Percentiles rank a stretch among this genome's conserved stretches.
Conservation (phyloP, 2,329 filamentous ascomycete genomes). For the Neoscytalidium dimidiatum region DNA sequence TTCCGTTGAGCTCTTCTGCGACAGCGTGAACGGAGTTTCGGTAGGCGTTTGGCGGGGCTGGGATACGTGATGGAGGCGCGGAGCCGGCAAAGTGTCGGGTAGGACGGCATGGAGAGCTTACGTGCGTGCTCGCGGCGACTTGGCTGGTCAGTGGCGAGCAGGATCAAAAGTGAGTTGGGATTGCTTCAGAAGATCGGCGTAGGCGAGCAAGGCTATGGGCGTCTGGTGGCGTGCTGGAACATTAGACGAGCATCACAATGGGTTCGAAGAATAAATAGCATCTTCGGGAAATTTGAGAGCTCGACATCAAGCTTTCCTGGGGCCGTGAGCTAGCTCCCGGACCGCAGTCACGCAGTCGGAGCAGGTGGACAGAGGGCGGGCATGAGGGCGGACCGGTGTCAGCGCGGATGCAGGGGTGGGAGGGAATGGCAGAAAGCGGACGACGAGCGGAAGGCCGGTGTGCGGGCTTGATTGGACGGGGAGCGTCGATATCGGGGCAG, state of each 20-base stretch:
- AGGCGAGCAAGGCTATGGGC: conserved; percentile 6
- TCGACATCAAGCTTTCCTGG: conserved; percentile 3
- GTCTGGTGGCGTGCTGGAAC: neutral
- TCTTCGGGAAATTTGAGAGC: neutral
- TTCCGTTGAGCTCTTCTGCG: conserved; percentile 49
- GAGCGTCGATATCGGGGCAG: neutral
- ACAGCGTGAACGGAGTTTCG: conserved; percentile 45
- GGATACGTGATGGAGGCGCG: conserved; percentile 34
- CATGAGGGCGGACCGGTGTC: neutral
- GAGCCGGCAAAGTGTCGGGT: conserved; percentile 1
- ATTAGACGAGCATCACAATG: conserved; percentile 8
- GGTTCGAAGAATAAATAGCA: conserved; percentile 1
- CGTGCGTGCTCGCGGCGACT: neutral
- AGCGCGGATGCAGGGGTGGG: neutral
- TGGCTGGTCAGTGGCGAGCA: neutral
- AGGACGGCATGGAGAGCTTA: neutral
- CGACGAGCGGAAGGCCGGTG: neutral
- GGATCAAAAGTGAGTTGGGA: conserved; percentile 1
- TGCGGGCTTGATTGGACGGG: conserved; percentile 15
- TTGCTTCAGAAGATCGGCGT: neutral
- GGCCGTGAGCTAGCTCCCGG: neutral
- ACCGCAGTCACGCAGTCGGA: neutral
- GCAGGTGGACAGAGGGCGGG: neutral
- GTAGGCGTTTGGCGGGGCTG: conserved; percentile 49
- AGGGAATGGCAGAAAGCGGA: neutral